Evolutionary conservation across 169 alveolate genomes (phyloP), one percentile per base, ranked within the genome.

Genomic region (Toxoplasma gondii): DNA sequence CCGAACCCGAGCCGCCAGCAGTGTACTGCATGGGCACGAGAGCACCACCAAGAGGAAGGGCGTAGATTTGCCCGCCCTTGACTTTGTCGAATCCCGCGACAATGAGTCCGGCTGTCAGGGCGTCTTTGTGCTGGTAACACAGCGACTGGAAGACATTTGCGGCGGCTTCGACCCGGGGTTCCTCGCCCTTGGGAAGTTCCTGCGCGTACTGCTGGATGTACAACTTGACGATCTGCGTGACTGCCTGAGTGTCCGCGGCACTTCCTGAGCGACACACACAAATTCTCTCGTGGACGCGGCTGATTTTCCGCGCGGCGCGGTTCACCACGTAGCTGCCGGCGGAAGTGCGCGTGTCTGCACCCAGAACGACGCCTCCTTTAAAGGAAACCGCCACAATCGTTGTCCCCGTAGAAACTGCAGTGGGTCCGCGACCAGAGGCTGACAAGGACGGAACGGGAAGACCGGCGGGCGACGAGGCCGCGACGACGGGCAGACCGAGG

Each of bases 321-420:
- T 97, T 97, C 39, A 98, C 98, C 64, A 98, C 98, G 67, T 97
- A 97, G 12, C 97, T 94, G 44, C 99, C 99, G 31, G 98, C 97
- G 24, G 99, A 98, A 0, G 99, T 98, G 49, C 99, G 96, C 29
- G 99, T 96, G 97, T 98, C 99, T 41, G 99, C 99, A 12, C 99
- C 99, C 70, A 98, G 93, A 94, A 98, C 97, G 44, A 98, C 98
- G 34, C 99, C 99, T 36, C 98, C 98, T 38, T 96, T 96, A 94
- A 96, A 98, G 70, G 97, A 96, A 93, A 98, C 94, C 7, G 99
- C 99, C 39, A 98, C 96, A 81, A 98, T 97, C 67, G 99, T 98
- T 84, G 99, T 98, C 10, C 98, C 98, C 92, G 97, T 97, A 64
- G 97, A 70, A 34, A 97, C 96, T n/a, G 88, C 69, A 24, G 45